These are phyloP conservation scores for Scytalidium lignicola DNA, from an alignment of 2,329 filamentous ascomycete genomes.

Conservation along the genomic window DNA sequence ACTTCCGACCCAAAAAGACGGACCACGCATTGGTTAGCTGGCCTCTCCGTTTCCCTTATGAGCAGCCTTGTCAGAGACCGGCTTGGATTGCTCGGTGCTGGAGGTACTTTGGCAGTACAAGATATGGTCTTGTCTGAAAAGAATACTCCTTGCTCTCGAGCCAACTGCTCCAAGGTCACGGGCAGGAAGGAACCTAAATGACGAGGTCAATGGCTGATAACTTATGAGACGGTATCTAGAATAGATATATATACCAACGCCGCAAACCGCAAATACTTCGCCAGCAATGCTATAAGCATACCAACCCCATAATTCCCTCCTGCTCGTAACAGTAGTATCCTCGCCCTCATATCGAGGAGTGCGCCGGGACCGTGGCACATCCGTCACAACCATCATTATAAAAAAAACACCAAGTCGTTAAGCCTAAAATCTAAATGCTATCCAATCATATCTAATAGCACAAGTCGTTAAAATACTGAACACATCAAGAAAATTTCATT, in stretches of 20 bases:
- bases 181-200: constrained; percentile 80
- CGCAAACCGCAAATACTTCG: constrained; percentile 93
- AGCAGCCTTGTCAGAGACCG: constrained; percentile 17
- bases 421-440: not conserved
- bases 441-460: not conserved
- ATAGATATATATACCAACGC: constrained; percentile 54
- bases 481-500: no score
- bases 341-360: constrained; percentile 66
- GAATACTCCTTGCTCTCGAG: constrained; percentile 82
- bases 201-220: not conserved
- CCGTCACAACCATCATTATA: not conserved
- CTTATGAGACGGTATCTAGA: not conserved
- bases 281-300: constrained; percentile 94
- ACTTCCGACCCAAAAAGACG: constrained; percentile 75
- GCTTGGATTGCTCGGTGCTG: constrained; percentile 5
- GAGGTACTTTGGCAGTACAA: constrained; percentile 50
- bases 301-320: constrained; percentile 84
- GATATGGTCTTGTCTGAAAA: constrained; percentile 69
- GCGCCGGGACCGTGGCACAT: not conserved
- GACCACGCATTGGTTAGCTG: constrained; percentile 59
- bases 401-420: not conserved
- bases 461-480: no score
- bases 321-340: constrained; percentile 77
- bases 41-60: constrained; percentile 14
- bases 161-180: constrained; percentile 86